Evolutionary conservation across 1,284 basidiomycete genomes (phyloP).

Genomic region (Chondrostereum purpureum): DNA sequence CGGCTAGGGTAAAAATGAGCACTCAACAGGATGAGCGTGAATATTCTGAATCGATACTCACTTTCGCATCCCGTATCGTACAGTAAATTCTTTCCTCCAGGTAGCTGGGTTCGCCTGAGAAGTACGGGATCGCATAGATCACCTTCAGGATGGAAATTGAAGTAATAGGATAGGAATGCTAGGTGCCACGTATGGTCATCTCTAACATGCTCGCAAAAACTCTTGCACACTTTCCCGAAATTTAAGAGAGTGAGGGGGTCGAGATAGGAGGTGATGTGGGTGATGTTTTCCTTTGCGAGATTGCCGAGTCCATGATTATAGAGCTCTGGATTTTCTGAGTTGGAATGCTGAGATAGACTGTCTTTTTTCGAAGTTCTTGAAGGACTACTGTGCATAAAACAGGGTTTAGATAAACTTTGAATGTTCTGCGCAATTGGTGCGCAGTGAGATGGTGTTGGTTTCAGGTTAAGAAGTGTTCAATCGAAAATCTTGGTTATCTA

Average conservation of each 20-base stretch:
- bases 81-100: constrained; percentile 66
- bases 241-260: constrained; percentile 57
- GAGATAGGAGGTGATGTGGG: constrained; percentile 74
- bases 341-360: constrained; percentile 20
- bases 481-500: too few species aligned
- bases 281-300: constrained; percentile 60
- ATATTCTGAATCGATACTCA: constrained; percentile 23
- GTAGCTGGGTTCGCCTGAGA: constrained; percentile 48
- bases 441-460: too few species aligned
- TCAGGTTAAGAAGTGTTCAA: too few species aligned
- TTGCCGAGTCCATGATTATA: constrained; percentile 58
- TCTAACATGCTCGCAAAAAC: constrained; percentile 59
- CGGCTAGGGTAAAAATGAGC: constrained; percentile 37
- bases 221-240: constrained; percentile 49
- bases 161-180: constrained; percentile 71
- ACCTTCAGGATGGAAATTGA: constrained; percentile 58
- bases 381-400: too few species aligned
- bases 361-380: constrained; percentile 24
- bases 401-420: too few species aligned
- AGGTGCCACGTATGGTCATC: constrained; percentile 79
- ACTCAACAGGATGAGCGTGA: constrained; percentile 3
- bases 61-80: constrained; percentile 48
- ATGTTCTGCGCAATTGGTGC: too few species aligned
- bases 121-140: constrained; percentile 32
- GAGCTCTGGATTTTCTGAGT: constrained; percentile 11